Evolutionary conservation across 352 stramenopile genomes (phyloP), one percentile per base, ranked within the genome.

Genomic region (Aphanomyces invadans): DNA sequence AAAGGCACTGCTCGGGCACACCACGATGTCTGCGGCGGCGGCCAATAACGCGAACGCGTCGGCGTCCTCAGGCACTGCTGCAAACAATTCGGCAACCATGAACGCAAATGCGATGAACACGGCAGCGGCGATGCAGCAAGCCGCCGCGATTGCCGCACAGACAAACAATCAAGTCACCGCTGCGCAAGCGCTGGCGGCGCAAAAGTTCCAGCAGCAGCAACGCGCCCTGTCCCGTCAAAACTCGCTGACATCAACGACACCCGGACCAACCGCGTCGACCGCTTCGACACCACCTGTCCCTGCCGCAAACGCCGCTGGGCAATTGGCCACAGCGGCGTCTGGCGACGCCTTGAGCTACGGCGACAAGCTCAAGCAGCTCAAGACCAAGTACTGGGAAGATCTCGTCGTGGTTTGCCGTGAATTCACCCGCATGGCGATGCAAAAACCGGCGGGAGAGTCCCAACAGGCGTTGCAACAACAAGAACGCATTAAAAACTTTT

Each of bases 391-490:
- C 52, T 92, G 82, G 82, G 79, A 92, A 28, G 82, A 90, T 54
- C 57, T 92, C 11, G 77, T 92, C 51, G 81, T 91, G 51, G 84
- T 92, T 21, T 90, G 89, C 61, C 77, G 78, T n/a, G 84, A 92
- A 60, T 91, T 92, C 57, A 82, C 90, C 54, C 77, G 82, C 29
- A 90, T 92, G 84, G 84, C 89, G 29, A 87, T 89, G 68, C 80
- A 92, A 65, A 90, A 91, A 46, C 80, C 79, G 0, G 76, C 78
- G 10, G 88, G 85, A 17, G 83, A 92, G 67, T 90, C 83, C 38
- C 33, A 48, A 11, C 60, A 67, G 38, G 60, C 60, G 31, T 1
- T 67, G 29, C 80, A 89, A 63, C 82, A 92, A 57, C 80, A 89
- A 44, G 82, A 90, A 57, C 84, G 84, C 0, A 90, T 91, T 51